Evolutionary conservation across 2,329 filamentous ascomycete genomes (phyloP).

Genomic region (Eutypella sp.): DNA sequence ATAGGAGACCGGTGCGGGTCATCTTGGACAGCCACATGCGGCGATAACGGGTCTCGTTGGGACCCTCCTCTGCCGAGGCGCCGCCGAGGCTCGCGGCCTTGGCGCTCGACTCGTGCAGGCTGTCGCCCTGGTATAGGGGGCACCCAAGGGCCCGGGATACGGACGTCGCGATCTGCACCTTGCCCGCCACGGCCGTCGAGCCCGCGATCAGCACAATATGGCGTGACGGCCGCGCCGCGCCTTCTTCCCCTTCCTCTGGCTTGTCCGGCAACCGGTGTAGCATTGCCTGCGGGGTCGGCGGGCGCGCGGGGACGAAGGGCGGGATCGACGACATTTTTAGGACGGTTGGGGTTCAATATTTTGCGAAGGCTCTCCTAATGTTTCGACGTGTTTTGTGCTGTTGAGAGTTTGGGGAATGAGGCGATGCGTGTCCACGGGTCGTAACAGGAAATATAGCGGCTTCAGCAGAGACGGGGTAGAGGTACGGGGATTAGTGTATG

Average conservation of each 20-base stretch:
- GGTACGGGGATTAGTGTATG: no score
- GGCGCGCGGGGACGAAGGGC: slow-evolving; percentile 7
- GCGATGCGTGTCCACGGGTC: no score
- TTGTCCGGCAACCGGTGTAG: slow-evolving; percentile 22
- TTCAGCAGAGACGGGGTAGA: no score
- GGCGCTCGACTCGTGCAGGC: slow-evolving; percentile 24
- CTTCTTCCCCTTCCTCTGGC: slow-evolving; percentile 4
- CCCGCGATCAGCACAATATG: slow-evolving; percentile 23
- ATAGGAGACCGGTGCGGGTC: slow-evolving; percentile 25
- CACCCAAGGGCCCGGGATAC: slow-evolving; percentile 21
- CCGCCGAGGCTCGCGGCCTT: slow-evolving; percentile 23
- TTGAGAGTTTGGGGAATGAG: no score
- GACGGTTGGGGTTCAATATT: no score
- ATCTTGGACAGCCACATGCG: slow-evolving; percentile 29
- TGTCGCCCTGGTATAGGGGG: slow-evolving; percentile 24
- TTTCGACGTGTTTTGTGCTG: no score
- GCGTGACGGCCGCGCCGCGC: slow-evolving; percentile 13
- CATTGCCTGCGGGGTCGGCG: slow-evolving; percentile 18
- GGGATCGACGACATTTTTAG: background rate
- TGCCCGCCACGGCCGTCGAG: slow-evolving; percentile 22
- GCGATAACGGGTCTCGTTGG: slow-evolving; percentile 23
- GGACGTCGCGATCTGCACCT: slow-evolving; percentile 23
- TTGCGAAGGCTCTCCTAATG: no score
- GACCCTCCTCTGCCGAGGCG: no score
- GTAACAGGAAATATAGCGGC: no score